Base-by-base conservation (phyloP, 768 basidiomycete genomes). In the Leccinum subtestaceum region DNA sequence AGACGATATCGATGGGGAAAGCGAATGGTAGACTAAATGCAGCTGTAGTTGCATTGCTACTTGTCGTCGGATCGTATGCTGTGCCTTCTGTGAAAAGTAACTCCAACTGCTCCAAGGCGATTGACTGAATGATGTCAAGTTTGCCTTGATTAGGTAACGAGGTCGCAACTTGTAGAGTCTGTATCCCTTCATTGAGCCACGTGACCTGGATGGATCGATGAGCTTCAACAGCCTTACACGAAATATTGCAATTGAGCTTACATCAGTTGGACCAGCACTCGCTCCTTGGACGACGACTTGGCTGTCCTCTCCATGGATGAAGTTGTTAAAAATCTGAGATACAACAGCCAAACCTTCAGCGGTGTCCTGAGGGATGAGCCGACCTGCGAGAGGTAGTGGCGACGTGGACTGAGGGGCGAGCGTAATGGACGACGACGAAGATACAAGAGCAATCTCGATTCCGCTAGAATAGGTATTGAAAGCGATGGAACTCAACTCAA, bases 101-200 rank as follows among this genome's bases (percentile, higher is more conserved):
- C 40, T 80, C 74, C 60, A 89, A 73, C 63, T 88, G 74, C 58
- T 86, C 82, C 43, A 91, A 76, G 51, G 67, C 66, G 61, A 91
- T 85, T 4, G 83, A 81, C 65, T 84, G 81, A 69, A 91, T 90
- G 64, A 91, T 74, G 21, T 83, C 70, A 57, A 85, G 77, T 13
- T 77, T 73, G 15, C 89, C 88, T 52, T 76, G 80, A 63, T 86
- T 86, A 4, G 87, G 88, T 34, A 91, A 76, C 25, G 81, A 75
- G 0, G 88, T 82, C 5, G 76, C 76, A 2, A 91, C 77, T 53
- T 78, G 73, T 15, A 91, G 81, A 29, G 77, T 76, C 71, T 86
- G 82, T 68, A 91, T 88, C 25, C 82, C 89, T 52, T 84, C 80
- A 64, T 89, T 88, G 23, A 91, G 74, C 89, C 88, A 91, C 4